Conservation (phyloP, 345 rosid genomes). For the Camelina hispida region DNA sequence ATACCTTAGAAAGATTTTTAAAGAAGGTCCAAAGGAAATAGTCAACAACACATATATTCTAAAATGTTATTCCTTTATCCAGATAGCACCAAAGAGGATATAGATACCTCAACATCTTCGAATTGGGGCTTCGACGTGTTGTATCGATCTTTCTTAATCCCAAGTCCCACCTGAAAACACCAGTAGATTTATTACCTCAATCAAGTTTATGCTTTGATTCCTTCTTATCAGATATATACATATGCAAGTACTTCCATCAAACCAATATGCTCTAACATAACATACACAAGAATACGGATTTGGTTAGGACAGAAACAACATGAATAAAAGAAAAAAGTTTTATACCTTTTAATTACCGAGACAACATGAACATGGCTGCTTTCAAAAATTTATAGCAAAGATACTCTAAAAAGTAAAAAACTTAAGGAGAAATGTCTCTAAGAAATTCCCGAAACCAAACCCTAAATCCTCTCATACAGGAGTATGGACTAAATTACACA, state of each 20-base stretch:
- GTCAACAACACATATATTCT: conserved; percentile 28
- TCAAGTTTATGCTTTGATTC: conserved; percentile 34
- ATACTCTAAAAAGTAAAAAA: background rate
- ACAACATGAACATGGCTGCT: background rate
- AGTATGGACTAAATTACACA: background rate
- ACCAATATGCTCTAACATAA: background rate
- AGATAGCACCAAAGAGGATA: conserved; percentile 29
- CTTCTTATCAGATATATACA: conserved; percentile 29
- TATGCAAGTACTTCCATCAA: background rate
- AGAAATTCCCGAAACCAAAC: conserved; percentile 1
- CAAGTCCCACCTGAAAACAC: conserved; percentile 27
- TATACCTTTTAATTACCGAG: no score
- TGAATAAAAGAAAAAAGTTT: no score
- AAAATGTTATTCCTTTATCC: conserved; percentile 39
- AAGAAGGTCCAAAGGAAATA: conserved; percentile 28
- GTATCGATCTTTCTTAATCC: conserved; percentile 11
- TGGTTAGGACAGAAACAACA: background rate
- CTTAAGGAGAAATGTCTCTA: background rate
- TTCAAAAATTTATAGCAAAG: background rate
- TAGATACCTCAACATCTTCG: conserved; percentile 38
- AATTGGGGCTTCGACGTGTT: conserved; percentile 28
- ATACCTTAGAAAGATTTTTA: conserved; percentile 29
- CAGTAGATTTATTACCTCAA: conserved; percentile 2
- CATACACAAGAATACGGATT: background rate
- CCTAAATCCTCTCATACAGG: background rate